phyloP scores from a whole-genome alignment of 768 basidiomycete species.

The Brasilioporus rufonigricans region DNA sequence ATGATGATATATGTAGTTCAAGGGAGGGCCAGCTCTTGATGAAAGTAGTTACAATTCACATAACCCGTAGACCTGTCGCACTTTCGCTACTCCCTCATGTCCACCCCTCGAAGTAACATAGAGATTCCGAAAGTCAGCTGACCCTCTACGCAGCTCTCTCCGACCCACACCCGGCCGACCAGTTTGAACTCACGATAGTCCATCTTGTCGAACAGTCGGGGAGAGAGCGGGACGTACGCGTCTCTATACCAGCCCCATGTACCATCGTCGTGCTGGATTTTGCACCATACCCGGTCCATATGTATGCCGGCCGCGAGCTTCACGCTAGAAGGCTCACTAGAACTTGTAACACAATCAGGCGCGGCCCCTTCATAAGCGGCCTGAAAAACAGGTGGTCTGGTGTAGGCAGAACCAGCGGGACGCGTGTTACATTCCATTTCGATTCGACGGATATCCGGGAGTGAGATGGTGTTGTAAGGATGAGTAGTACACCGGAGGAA shows the following conservation, averaged over 20 bases:
- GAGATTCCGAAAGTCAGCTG: constrained; percentile 41
- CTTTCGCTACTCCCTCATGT: constrained; percentile 23
- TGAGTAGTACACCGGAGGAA: constrained; percentile 17
- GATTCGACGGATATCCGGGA: constrained; percentile 12
- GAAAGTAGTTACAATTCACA: background rate
- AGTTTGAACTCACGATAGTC: constrained; percentile 46
- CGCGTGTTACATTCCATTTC: constrained; percentile 23
- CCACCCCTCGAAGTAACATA: constrained; percentile 40
- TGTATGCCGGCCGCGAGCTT: constrained; percentile 18
- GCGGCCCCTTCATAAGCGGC: constrained; percentile 16
- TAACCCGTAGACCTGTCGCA: background rate
- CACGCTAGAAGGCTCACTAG: background rate
- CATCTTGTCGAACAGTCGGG: constrained; percentile 43
- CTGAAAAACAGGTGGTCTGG: constrained; percentile 6
- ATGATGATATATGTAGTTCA: too few species aligned
- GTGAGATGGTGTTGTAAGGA: constrained; percentile 4
- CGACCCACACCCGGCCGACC: constrained; percentile 37
- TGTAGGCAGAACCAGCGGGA: constrained; percentile 4
- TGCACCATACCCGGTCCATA: constrained; percentile 22
- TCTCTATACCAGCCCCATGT: constrained; percentile 33
- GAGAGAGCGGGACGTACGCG: constrained; percentile 48
- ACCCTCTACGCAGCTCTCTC: constrained; percentile 23
- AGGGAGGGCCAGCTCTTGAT: too few species aligned
- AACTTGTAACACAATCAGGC: background rate
- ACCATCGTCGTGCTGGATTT: constrained; percentile 12